These are phyloP conservation scores for Aspergillus tanneri DNA, from an alignment of 2,329 filamentous ascomycete species.

Conservation along the genomic window DNA sequence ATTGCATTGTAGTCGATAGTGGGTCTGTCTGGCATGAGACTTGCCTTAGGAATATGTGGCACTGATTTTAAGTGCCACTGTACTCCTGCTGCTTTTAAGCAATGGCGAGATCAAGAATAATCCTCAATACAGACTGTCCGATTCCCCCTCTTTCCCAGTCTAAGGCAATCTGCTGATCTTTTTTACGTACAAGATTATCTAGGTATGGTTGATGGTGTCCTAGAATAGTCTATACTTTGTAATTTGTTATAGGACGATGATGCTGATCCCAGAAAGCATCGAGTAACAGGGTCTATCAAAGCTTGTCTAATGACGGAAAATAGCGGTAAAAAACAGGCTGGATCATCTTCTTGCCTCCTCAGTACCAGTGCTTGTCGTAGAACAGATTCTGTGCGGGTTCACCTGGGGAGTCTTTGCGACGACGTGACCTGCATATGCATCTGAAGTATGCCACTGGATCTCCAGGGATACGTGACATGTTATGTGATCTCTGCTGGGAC, in stretches of 20 bases:
- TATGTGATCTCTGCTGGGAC: slow-evolving; percentile 44
- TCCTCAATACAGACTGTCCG: no score
- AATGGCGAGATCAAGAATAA: no score
- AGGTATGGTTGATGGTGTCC: not conserved
- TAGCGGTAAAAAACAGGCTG: not conserved
- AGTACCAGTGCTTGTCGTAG: slow-evolving; percentile 46
- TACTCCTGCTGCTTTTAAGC: no score
- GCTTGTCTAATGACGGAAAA: not conserved
- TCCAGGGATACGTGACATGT: slow-evolving; percentile 34
- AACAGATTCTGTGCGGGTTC: slow-evolving; percentile 50
- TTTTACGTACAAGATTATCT: not conserved
- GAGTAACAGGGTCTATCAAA: no score
- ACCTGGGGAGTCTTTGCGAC: slow-evolving; percentile 38
- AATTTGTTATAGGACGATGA: not conserved
- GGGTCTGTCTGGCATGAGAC: no score
- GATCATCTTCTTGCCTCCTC: slow-evolving; percentile 42
- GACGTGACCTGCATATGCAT: slow-evolving; percentile 28
- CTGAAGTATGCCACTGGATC: slow-evolving; percentile 29
- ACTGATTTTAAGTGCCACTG: no score
- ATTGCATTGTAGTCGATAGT: no score
- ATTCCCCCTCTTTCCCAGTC: no score
- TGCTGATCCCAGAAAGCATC: not conserved
- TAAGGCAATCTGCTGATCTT: not conserved
- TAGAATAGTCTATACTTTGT: not conserved
- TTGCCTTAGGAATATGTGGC: no score